Evolutionary conservation across 306 rosid species (phyloP), one percentile per base, ranked within the genome.

Genomic region (Vigna hirtella): DNA sequence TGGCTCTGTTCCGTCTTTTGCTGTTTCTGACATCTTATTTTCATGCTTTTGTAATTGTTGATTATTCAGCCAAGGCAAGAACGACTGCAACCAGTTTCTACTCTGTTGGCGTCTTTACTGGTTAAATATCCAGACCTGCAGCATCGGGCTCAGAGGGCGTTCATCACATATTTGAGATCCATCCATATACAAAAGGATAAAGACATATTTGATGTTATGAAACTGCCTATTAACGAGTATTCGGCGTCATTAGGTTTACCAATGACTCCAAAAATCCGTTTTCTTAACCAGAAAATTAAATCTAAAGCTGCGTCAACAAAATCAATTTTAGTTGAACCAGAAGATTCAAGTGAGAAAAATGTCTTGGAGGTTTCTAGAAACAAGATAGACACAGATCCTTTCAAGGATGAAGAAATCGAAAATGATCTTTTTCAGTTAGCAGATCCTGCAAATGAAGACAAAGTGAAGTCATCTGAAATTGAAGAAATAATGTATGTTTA

Each of bases 211-310:
- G 98, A 95, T 83, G 88, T 88, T 74, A 82, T 43, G 77, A 91
- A 93, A 77, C 86, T 95, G 63, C 91, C 93, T 6, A 74, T 95
- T 72, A 92, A 92, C 26, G 83, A 87, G 28, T 92, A 82, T 86
- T 85, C 98, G 26, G 96, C 93, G 42, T 92, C 98, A 34, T 69
- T 95, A 80, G 98, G 98, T 62, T 85, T 95, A 50, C 92, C 98
- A 45, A 88, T 91, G 89, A 91, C 93, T 64, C 98, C 97, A 34
- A 95, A 84, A 85, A 58, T 91, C 32, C 96, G 91, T 77, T 95
- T 92, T 76, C 78, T 85, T 36, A 85, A 84, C 78, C 89, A 79
- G 78, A 95, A 88, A 81, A 45, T 70, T 38, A 95, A 89, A 83
- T 66, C 85, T 28, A 83, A 87, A 49, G 81, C 66, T 13, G 63